phyloP scores from a whole-genome alignment of 2,329 filamentous ascomycete genomes.

The Dichotomopilus funicola region DNA sequence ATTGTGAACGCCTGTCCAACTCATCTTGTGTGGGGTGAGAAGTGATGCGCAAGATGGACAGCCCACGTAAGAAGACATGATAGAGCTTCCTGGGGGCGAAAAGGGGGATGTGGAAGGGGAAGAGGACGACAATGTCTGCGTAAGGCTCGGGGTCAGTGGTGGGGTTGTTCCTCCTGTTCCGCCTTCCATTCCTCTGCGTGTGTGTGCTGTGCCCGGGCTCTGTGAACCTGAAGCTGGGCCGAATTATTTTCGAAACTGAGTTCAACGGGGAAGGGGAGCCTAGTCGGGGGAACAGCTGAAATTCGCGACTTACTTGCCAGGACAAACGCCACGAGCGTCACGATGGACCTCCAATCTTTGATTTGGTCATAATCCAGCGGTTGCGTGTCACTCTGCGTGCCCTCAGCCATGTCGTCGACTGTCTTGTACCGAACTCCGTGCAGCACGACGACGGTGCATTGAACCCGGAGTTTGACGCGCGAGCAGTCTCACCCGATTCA shows the following conservation, averaged over 20 bases:
- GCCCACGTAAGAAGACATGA: conserved; percentile 36
- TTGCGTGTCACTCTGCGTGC: background rate
- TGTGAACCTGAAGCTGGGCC: too few species aligned
- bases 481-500: background rate
- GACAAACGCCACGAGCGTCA: conserved; percentile 63
- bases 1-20: conserved; percentile 19
- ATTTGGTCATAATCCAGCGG: conserved; percentile 46
- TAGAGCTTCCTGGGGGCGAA: conserved; percentile 48
- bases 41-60: conserved; percentile 44
- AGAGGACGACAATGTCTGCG: conserved; percentile 61
- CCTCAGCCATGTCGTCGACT: conserved; percentile 12
- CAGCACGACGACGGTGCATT: conserved; percentile 4
- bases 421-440: background rate
- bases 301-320: conserved; percentile 54
- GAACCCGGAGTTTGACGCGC: background rate
- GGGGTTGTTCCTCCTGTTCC: background rate
- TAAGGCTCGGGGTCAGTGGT: background rate
- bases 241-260: background rate
- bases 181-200: too few species aligned
- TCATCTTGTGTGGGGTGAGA: conserved; percentile 36
- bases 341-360: conserved; percentile 59
- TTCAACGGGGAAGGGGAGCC: background rate
- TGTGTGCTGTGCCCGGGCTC: too few species aligned
- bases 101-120: conserved; percentile 60
- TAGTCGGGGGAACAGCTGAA: too few species aligned